These are phyloP conservation scores for Geotrichum carabidarum DNA, from an alignment of 1,139 yeast genomes.

Conservation along the genomic window DNA sequence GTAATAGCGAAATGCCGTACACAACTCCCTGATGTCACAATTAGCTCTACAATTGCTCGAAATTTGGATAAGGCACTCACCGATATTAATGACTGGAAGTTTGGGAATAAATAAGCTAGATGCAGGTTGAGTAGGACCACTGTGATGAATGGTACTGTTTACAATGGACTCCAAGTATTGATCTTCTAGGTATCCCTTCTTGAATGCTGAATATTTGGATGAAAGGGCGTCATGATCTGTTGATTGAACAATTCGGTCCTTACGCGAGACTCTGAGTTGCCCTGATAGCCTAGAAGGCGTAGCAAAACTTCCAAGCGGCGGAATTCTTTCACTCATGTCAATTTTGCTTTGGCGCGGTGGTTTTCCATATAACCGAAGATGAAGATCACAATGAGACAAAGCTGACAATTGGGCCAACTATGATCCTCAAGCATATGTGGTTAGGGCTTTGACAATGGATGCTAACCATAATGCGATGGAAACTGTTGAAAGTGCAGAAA, in stretches of 20 bases:
- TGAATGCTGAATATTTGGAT: conserved; percentile 59
- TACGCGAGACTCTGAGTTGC: conserved; percentile 17
- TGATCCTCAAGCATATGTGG: no score
- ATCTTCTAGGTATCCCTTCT: conserved; percentile 55
- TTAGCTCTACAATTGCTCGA: no score
- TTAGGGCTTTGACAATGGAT: no score
- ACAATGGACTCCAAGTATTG: conserved; percentile 45
- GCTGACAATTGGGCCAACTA: no score
- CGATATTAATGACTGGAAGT: conserved; percentile 69
- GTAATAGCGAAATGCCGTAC: conserved; percentile 65
- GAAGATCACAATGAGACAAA: no score
- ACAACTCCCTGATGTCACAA: conserved; percentile 59
- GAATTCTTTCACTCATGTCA: background rate
- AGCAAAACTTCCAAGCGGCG: background rate
- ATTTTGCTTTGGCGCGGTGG: no score
- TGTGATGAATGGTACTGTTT: conserved; percentile 35
- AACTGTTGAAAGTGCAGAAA: no score
- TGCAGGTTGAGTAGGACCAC: conserved; percentile 23
- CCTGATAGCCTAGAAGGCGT: no score
- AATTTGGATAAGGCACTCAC: conserved; percentile 19
- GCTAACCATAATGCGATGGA: no score
- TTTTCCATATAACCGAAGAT: no score
- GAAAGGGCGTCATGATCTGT: conserved; percentile 87
- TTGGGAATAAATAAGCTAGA: conserved; percentile 42
- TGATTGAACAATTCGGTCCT: conserved; percentile 52